Evolutionary conservation across 2,329 filamentous ascomycete genomes (phyloP).

Genomic region (Incumbomyces delicatus): DNA sequence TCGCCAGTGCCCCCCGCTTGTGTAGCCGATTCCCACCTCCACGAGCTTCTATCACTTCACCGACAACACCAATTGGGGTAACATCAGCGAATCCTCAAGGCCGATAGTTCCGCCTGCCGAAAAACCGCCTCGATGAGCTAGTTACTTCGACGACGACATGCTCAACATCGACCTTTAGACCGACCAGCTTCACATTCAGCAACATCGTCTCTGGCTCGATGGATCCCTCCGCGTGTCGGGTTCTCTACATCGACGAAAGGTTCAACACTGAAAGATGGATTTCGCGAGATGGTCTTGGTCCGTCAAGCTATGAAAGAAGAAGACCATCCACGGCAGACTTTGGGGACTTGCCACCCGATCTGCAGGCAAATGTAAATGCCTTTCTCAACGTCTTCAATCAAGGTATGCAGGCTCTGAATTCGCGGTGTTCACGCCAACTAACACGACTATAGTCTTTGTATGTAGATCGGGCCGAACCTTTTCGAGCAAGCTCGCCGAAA

Average conservation of each 20-base stretch:
- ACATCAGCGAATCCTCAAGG: too few species aligned
- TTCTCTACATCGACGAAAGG: slow-evolving; percentile 38
- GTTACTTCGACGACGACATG: not conserved
- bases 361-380: slow-evolving; percentile 40
- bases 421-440: not conserved
- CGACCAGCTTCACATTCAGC: not conserved
- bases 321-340: slow-evolving; percentile 22
- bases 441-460: slow-evolving; percentile 37
- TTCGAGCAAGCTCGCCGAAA: slow-evolving; percentile 42
- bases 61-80: too few species aligned
- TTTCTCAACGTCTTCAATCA: slow-evolving; percentile 44
- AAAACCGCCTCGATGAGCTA: not conserved
- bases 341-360: slow-evolving; percentile 33
- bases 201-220: slow-evolving; percentile 19
- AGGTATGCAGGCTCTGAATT: slow-evolving; percentile 29
- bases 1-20: too few species aligned
- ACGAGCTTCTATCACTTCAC: not conserved
- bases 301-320: slow-evolving; percentile 4
- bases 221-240: slow-evolving; percentile 34
- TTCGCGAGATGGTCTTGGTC: slow-evolving; percentile 22
- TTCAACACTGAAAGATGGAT: slow-evolving; percentile 37
- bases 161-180: not conserved
- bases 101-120: too few species aligned
- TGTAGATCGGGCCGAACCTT: slow-evolving; percentile 45
- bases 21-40: too few species aligned